Conservation (phyloP, 2,329 filamentous ascomycete species). For the Ascochyta koolunga region DNA sequence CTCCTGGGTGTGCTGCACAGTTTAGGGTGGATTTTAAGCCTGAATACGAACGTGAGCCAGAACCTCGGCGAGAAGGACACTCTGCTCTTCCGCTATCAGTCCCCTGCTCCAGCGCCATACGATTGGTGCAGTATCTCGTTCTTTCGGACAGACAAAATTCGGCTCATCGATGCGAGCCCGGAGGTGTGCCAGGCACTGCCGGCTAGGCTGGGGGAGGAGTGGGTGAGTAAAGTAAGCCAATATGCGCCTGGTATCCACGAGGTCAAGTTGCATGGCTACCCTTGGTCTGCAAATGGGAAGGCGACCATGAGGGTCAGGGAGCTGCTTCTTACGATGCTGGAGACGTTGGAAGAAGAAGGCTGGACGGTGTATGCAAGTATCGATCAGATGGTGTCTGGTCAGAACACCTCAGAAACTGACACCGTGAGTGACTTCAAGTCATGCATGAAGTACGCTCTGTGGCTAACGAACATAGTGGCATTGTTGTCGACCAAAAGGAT, state of each 20-base stretch:
- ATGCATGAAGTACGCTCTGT: background rate
- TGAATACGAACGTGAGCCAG: conserved; percentile 46
- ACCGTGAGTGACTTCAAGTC: conserved; percentile 16
- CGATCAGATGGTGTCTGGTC: conserved; percentile 33
- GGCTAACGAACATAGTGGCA: conserved; percentile 24
- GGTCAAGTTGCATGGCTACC: conserved; percentile 45
- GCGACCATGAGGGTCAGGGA: conserved; percentile 47
- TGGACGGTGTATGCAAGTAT: conserved; percentile 51
- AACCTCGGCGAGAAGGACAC: conserved; percentile 45
- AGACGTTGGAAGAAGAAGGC: conserved; percentile 44
- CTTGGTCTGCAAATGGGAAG: conserved; percentile 40
- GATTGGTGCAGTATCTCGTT: conserved; percentile 50
- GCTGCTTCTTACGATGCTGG: conserved; percentile 45
- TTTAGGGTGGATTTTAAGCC: conserved; percentile 48
- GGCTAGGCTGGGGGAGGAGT: conserved; percentile 14
- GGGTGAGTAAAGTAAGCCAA: conserved; percentile 17
- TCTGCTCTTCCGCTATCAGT: conserved; percentile 48
- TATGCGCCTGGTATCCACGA: conserved; percentile 28
- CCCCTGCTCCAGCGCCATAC: conserved; percentile 40
- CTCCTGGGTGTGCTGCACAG: conserved; percentile 44
- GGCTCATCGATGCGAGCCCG: conserved; percentile 39
- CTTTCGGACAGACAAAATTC: conserved; percentile 30
- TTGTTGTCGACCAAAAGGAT: conserved; percentile 28
- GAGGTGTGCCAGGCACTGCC: conserved; percentile 18
- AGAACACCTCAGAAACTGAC: conserved; percentile 29